Percentiles rank a stretch among this genome's conserved stretches.
phyloP scores from a whole-genome alignment of 1,284 basidiomycete species.

The Fistulinella cinereoalba region DNA sequence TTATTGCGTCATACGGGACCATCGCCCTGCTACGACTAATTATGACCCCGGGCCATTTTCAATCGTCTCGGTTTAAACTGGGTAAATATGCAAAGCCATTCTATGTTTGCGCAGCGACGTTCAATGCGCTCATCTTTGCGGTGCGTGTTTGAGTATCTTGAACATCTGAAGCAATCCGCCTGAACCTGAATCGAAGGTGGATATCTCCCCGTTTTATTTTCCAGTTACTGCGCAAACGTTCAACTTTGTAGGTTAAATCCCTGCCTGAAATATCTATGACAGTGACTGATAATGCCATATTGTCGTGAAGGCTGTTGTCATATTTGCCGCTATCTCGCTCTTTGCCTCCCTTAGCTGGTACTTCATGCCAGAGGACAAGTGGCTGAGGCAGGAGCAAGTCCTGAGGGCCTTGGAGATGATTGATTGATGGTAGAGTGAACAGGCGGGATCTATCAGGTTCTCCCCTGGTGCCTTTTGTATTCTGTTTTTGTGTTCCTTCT shows the following conservation, averaged over 20 bases:
- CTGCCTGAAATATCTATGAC: too few relatives aligned
- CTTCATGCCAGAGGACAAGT: slow-evolving; percentile 70
- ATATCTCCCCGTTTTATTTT: slow-evolving; percentile 80
- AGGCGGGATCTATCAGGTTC: too few relatives aligned
- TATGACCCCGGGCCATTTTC: slow-evolving; percentile 74
- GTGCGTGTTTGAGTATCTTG: slow-evolving; percentile 40
- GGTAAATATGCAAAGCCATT: slow-evolving; percentile 65
- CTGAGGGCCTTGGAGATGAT: slow-evolving; percentile 43
- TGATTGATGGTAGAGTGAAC: too few relatives aligned
- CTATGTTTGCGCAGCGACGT: slow-evolving; percentile 64
- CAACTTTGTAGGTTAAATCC: slow-evolving; percentile 64
- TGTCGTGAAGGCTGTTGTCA: slow-evolving; percentile 58
- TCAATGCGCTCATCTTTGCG: slow-evolving; percentile 70
- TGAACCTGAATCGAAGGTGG: slow-evolving; percentile 45
- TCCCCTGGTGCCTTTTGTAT: too few relatives aligned
- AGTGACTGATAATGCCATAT: neutral
- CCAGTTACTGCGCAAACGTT: slow-evolving; percentile 70
- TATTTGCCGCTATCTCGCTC: slow-evolving; percentile 74
- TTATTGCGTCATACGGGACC: slow-evolving; percentile 78
- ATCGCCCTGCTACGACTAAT: slow-evolving; percentile 70
- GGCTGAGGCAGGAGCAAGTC: slow-evolving; percentile 66
- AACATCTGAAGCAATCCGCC: neutral
- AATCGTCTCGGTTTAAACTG: slow-evolving; percentile 65
- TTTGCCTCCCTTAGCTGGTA: slow-evolving; percentile 76
- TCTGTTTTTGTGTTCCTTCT: too few relatives aligned